Base-by-base conservation (phyloP, 495 filamentous ascomycete species). In the Terfezia claveryi region DNA sequence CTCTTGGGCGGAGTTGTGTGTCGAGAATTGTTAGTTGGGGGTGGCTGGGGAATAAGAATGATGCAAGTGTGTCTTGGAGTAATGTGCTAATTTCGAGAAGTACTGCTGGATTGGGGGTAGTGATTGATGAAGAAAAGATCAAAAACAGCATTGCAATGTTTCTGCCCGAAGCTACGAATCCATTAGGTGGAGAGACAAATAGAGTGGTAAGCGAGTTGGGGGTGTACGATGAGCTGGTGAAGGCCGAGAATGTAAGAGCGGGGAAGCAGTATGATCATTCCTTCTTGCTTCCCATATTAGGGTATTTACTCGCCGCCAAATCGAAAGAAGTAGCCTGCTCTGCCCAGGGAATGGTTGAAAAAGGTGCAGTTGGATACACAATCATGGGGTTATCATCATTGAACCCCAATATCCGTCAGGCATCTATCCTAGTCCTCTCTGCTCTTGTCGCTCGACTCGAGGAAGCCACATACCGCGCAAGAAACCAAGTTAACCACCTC, bases 401-500 rank as follows among this genome's bases (percentile, higher is more conserved):
- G 41, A 52, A 57, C 20, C 41, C 4, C 2, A 51, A n/a, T 38
- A 54, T 57, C 20, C 60, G 63, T 8, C 49, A 41, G 14, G 62
- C 60, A 55, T 63, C 63, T 17, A 38, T 38, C 36, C 17, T 38
- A 20, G 60, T 55, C 27, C 55, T 66, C 37, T 38, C 36, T 9
- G 51, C 60, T 36, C 36, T 57, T 20, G 53, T 56, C 49, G 36
- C 63, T 23, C 60, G 59, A 23, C 17, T 66, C 41, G 62, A 84
- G 67, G 72, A 74, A 56, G 86, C 83, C 0, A 75, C 75, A 41
- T 82, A 88, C 53, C 73, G 75, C 17, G 85, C 94, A 64, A 83
- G 80, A 67, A 76, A 81, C 23, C 80, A 86, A 51, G 69, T 85
- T 1, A 81, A 79, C 68, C 71, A 89, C 8, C 73, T 95, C 2